Evolutionary conservation across 2,329 filamentous ascomycete species (phyloP).

Genomic region (Neurospora crassa): DNA sequence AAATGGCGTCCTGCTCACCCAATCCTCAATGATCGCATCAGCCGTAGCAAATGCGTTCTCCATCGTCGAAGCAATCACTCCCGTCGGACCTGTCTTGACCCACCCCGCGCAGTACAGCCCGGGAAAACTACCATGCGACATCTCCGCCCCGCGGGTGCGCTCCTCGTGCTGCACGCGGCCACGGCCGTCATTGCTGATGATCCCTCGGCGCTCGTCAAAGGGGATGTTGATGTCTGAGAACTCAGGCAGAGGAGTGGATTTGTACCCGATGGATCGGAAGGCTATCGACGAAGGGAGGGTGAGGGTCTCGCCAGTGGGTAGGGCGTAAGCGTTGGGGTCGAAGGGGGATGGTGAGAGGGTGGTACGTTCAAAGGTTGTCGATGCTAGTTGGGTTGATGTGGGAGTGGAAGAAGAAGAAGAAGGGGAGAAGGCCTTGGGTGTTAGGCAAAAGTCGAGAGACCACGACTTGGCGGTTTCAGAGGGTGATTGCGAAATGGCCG

Average conservation of each 20-base stretch:
- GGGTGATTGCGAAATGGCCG: slow-evolving; percentile 25
- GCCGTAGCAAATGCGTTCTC: slow-evolving; percentile 85
- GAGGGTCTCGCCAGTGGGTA: slow-evolving; percentile 38
- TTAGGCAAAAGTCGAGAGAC: slow-evolving; percentile 79
- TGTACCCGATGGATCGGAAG: slow-evolving; percentile 94
- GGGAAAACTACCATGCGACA: slow-evolving; percentile 39
- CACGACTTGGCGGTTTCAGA: slow-evolving; percentile 55
- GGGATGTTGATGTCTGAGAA: slow-evolving; percentile 64
- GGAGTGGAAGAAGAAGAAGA: slow-evolving; percentile 35
- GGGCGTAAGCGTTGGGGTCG: slow-evolving; percentile 39
- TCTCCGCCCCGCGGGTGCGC: slow-evolving; percentile 22
- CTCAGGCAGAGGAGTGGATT: slow-evolving; percentile 66
- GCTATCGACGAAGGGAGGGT: slow-evolving; percentile 59
- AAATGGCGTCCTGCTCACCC: slow-evolving; percentile 38
- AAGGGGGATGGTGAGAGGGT: slow-evolving; percentile 41
- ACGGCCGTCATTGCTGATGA: slow-evolving; percentile 72
- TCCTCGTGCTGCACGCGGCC: slow-evolving; percentile 54
- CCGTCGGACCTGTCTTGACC: slow-evolving; percentile 91
- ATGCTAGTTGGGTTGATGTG: slow-evolving; percentile 42
- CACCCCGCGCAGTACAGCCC: slow-evolving; percentile 91
- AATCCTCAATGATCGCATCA: slow-evolving; percentile 75
- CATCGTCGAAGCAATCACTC: slow-evolving; percentile 95
- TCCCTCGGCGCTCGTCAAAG: slow-evolving; percentile 65
- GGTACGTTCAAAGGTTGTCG: slow-evolving; percentile 58
- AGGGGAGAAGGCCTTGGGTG: slow-evolving; percentile 59